Conservation (phyloP, 768 basidiomycete genomes). For the Hirschioporus abietinus region DNA sequence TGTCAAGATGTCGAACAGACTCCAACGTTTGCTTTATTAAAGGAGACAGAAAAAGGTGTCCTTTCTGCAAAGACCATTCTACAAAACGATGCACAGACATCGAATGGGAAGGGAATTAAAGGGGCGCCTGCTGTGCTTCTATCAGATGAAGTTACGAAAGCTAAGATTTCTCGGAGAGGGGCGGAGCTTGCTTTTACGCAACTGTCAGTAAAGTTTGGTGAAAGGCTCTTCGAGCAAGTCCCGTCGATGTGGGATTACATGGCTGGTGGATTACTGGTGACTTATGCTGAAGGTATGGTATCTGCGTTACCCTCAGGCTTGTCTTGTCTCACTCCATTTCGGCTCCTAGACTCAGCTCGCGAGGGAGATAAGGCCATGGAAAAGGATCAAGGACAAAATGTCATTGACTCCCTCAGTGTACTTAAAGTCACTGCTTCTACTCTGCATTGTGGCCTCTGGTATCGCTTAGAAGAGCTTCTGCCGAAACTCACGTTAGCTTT, state of each 20-base stretch:
- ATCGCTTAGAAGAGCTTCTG: conserved; percentile 64
- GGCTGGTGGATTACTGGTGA: conserved; percentile 67
- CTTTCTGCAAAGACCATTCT: conserved; percentile 57
- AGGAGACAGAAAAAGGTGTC: conserved; percentile 49
- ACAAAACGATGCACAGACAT: conserved; percentile 21
- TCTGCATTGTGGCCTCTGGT: conserved; percentile 65
- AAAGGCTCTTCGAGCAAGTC: conserved; percentile 65
- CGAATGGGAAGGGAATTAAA: conserved; percentile 37
- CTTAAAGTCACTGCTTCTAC: conserved; percentile 77
- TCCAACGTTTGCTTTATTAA: conserved; percentile 68
- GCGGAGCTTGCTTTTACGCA: conserved; percentile 78
- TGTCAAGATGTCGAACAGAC: conserved; percentile 89
- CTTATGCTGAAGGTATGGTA: conserved; percentile 59
- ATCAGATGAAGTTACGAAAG: conserved; percentile 53
- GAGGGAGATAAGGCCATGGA: conserved; percentile 63
- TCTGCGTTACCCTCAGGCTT: background rate
- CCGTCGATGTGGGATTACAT: conserved; percentile 96
- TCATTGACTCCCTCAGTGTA: conserved; percentile 90
- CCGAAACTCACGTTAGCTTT: conserved; percentile 72
- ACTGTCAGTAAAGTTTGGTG: conserved; percentile 72
- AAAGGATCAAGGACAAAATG: conserved; percentile 76
- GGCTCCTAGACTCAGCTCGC: conserved; percentile 41
- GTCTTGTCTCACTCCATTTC: conserved; percentile 2
- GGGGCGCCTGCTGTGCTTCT: conserved; percentile 35
- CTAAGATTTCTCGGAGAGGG: conserved; percentile 76